Base-by-base conservation (phyloP, 1,284 basidiomycete species). In the Apiotrichum porosum region DNA sequence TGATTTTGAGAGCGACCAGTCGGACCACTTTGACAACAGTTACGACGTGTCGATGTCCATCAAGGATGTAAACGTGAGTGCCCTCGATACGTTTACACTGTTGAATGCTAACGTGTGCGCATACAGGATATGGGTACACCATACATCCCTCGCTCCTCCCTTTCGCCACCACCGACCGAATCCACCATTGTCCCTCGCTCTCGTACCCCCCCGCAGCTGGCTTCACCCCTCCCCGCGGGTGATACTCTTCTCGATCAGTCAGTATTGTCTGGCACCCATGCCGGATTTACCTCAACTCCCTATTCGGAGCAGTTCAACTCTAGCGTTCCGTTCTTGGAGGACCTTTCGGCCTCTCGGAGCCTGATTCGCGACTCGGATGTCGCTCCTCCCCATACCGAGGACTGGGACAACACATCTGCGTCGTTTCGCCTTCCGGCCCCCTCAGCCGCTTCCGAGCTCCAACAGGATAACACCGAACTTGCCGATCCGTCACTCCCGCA, bases 1-100 rank as follows among this genome's bases (percentile, higher is more conserved):
- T 23, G 65, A 69, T 41, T 58, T 52, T 44, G 66, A 66, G 17
- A 60, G 51, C 38, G 54, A 54, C 22, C 32, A 22, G 14, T 26
- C 46, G 2, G 22, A 41, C 6, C 39, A 42, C 22, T 37, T 39
- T 38, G 42, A 53, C 37, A 32, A 42, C 21, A 24, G 34, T 35
- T n/a, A 18, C 23, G 42, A 19, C 18, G 13, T 14, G 19, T 32
- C 32, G 24, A 42, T 32, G 23, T 26, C 36, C 31, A 33, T 41
- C 37, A 30, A 54, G 32, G 10, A 37, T 22, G 3, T 14, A 12
- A 26, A 37, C 15, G 33, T 37, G 36, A 37, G 36, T 14, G 36
- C n/a, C n/a, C n/a, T n/a, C n/a, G n/a, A n/a, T n/a, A n/a, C n/a
- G n/a, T n/a, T n/a, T n/a, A n/a, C n/a, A n/a, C n/a, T n/a, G n/a